phyloP scores from a whole-genome alignment of 202 grass and related monocot genomes.

The Brachypodium distachyon region DNA sequence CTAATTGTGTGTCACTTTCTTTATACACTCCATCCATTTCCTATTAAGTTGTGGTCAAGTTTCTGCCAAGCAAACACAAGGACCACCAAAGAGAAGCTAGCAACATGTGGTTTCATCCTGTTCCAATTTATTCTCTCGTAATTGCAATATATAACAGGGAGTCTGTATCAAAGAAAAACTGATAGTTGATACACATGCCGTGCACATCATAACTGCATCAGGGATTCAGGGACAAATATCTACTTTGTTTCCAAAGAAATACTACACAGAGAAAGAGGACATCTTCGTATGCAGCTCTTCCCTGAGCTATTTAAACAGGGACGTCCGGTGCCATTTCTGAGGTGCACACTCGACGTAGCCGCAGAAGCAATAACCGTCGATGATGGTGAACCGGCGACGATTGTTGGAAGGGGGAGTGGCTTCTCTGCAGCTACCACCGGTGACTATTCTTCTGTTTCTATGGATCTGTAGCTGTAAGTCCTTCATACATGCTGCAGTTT shows the following conservation, averaged over 20 bases:
- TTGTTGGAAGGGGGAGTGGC: background rate
- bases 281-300: background rate
- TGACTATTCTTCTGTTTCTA: slow-evolving; percentile 5
- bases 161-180: background rate
- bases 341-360: background rate
- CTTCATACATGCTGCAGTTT: background rate
- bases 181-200: background rate
- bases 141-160: background rate
- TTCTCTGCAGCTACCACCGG: background rate
- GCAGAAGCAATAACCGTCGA: background rate
- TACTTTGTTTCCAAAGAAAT: background rate
- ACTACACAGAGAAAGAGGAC: background rate
- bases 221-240: background rate
- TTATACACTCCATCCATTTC: background rate
- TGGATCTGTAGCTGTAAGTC: slow-evolving; percentile 16
- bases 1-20: background rate
- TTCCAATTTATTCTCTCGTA: background rate
- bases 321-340: background rate
- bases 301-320: background rate
- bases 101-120: background rate
- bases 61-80: background rate
- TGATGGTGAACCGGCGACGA: background rate
- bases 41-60: background rate
- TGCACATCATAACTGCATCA: background rate
- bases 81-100: slow-evolving; percentile 2